These are phyloP conservation scores for Alternaria novae-zelandiae DNA, from an alignment of 2,329 filamentous ascomycete species.

Conservation along the genomic window DNA sequence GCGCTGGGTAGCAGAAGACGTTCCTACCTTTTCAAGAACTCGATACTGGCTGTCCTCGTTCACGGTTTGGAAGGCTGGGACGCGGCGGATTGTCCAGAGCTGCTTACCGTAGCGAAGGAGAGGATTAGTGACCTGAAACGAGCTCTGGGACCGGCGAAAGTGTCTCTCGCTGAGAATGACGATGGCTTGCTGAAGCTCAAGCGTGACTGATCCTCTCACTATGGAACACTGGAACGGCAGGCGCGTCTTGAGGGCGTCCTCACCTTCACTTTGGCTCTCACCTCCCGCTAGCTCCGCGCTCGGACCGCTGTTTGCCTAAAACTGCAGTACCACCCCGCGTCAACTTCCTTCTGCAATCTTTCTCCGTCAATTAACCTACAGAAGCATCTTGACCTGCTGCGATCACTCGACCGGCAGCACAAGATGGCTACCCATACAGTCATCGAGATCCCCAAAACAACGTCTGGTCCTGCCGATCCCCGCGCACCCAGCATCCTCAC, in stretches of 20 bases:
- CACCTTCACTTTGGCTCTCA: background rate
- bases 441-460: background rate
- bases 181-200: background rate
- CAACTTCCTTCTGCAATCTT: background rate
- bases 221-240: no score
- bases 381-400: background rate
- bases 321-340: background rate
- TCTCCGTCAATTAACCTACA: rapidly evolving
- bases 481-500: background rate
- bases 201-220: background rate
- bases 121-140: background rate
- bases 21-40: background rate
- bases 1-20: background rate
- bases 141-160: background rate
- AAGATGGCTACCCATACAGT: background rate
- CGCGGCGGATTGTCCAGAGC: background rate
- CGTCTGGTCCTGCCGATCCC: background rate
- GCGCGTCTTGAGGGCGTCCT: background rate
- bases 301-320: background rate
- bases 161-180: background rate
- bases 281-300: background rate
- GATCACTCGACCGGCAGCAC: rapidly evolving
- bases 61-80: background rate
- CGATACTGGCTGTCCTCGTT: background rate
- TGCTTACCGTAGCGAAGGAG: background rate